Base-by-base conservation (phyloP, 116 monocot genomes). In the Posidonia oceanica region DNA sequence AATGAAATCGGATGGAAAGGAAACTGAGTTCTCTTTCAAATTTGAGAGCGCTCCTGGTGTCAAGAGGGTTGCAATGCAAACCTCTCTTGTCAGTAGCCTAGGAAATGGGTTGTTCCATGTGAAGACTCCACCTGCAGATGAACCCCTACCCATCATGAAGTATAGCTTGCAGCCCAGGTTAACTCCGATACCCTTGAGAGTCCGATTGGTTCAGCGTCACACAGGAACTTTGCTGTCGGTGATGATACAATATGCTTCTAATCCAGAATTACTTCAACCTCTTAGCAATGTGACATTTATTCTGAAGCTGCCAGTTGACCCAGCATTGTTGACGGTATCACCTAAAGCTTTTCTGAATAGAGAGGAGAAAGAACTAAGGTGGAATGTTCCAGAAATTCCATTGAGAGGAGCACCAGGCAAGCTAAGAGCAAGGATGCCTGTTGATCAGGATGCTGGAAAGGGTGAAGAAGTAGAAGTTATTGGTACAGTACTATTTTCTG, bases 161-260 rank as follows among this genome's bases (percentile, higher is more conserved):
- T 93, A 84, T 55, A 98, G 93, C 54, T 67, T 90, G 63, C 98
- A 86, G 63, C 93, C 98, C 0, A 69, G 78, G 39, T 71, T 84
- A 52, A 86, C 93, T 42, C 93, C 89, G 23, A 75, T 98, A 22
- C 98, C 98, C 7, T 62, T 98, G 67, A 85, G 98, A 67, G 76
- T 98, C 14, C 87, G 98, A 39, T 80, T 98, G 59, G 76, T 89
- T 52, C 90, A 93, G 80, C 87, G 93, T 14, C 98, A 93, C 72
- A 81, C 69, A 39, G 98, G 98, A 36, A 93, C 87, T 10, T 73
- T 98, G 57, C 84, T 98, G 13, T 86, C 92, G 4, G 89, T 87
- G 39, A 97, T 97, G 97, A 97, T 97, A 62, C 97, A 92, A 40
- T 97, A 79, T 71, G 84, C 84, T 2, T 83, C 93, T 0, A 98